A percentile compares a stretch with the other conserved stretches of the same genome.
Conservation (phyloP, 306 rosid genomes). For the Acacia confusa region DNA sequence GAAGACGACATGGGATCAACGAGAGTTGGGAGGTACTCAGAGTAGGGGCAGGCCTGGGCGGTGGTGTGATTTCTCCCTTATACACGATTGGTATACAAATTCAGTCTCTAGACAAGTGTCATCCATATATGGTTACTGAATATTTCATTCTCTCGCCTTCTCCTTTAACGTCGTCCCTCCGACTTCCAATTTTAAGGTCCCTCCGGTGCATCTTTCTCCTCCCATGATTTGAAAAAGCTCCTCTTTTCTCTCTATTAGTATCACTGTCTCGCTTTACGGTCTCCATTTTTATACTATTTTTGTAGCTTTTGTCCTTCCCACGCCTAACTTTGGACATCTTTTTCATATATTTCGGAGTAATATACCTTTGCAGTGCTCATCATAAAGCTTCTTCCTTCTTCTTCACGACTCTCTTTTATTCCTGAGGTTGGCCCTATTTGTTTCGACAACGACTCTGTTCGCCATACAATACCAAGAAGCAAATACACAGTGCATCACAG, state of each 20-base stretch:
- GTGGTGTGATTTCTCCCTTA: slow-evolving; percentile 4
- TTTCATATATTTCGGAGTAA: slow-evolving; percentile 22
- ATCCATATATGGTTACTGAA: background rate
- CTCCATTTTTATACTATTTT: background rate
- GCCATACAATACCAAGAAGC: background rate
- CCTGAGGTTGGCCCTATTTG: background rate
- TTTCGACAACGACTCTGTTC: background rate
- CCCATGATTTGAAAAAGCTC: slow-evolving; percentile 23
- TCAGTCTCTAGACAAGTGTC: slow-evolving; percentile 32
- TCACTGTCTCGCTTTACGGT: slow-evolving; percentile 18
- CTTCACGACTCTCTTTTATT: slow-evolving; percentile 11
- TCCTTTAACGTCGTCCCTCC: background rate
- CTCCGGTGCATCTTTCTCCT: slow-evolving; percentile 13
- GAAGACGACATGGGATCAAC: too few species aligned
- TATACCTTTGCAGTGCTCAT: slow-evolving; percentile 8
- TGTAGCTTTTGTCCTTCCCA: background rate
- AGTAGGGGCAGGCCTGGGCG: too few species aligned
- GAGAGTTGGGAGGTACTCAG: too few species aligned
- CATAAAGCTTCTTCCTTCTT: slow-evolving; percentile 19
- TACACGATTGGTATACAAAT: background rate
- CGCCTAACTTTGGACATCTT: background rate
- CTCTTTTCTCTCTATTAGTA: slow-evolving; percentile 42
- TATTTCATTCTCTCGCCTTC: background rate
- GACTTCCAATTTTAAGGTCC: background rate
- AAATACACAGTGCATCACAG: slow-evolving; percentile 64